These are phyloP conservation scores for Dillenia turbinata DNA, from an alignment of 164 flowering plant species.

Conservation along the genomic window DNA sequence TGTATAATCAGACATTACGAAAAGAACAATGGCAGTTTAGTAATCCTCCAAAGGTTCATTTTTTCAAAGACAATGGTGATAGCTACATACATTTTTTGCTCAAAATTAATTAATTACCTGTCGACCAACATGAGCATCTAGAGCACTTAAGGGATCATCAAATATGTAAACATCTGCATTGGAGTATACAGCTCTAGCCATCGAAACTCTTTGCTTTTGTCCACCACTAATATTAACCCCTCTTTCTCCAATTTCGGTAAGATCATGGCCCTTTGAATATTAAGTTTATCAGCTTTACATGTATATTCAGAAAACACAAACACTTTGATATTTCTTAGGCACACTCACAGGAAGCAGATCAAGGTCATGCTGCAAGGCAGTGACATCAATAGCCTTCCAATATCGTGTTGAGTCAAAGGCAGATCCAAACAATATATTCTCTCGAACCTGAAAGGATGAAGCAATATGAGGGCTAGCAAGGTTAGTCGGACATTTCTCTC, in stretches of 20 bases:
- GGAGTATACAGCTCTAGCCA: slow-evolving; percentile 98
- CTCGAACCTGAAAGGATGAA: slow-evolving; percentile 68
- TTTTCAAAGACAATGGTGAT: no score
- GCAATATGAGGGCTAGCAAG: not conserved
- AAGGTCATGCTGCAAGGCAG: slow-evolving; percentile 86
- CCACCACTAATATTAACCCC: slow-evolving; percentile 99
- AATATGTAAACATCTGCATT: slow-evolving; percentile 90
- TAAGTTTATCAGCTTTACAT: no score
- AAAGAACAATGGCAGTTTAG: no score
- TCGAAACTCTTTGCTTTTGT: slow-evolving; percentile 98
- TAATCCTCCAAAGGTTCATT: no score
- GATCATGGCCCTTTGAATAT: slow-evolving; percentile 85
- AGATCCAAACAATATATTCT: slow-evolving; percentile 91
- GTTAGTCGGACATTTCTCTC: not conserved
- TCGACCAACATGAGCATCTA: slow-evolving; percentile 96
- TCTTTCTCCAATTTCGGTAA: slow-evolving; percentile 98
- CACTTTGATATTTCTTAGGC: not conserved
- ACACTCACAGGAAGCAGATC: slow-evolving; percentile 78
- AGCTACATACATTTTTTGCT: not conserved
- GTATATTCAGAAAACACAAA: not conserved
- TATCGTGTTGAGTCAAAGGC: slow-evolving; percentile 59
- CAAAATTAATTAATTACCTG: slow-evolving; percentile 47
- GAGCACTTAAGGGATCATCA: slow-evolving; percentile 98
- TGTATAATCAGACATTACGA: no score
- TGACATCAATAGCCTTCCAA: slow-evolving; percentile 72